Conservation (phyloP, 2,329 filamentous ascomycete genomes). For the Pseudocercospora musae region DNA sequence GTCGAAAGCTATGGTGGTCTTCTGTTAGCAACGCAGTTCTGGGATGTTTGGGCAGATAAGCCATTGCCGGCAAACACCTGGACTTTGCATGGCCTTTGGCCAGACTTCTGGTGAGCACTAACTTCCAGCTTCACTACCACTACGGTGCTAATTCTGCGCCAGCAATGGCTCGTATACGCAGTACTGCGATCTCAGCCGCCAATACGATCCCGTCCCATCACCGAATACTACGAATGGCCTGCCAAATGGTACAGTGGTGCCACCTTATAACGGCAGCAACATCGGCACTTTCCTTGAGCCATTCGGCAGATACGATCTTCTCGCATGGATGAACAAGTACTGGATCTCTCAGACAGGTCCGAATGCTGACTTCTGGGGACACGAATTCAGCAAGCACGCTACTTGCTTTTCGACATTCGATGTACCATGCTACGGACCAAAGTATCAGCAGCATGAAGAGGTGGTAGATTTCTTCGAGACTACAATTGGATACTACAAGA, state of each 20-base stretch:
- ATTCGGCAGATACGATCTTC: slow-evolving; percentile 58
- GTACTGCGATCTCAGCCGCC: slow-evolving; percentile 63
- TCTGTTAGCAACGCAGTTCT: slow-evolving; percentile 61
- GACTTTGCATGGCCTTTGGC: slow-evolving; percentile 61
- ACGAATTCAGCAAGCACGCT: slow-evolving; percentile 29
- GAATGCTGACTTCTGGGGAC: slow-evolving; percentile 60
- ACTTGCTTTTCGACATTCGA: slow-evolving; percentile 68
- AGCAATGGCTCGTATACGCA: slow-evolving; percentile 59
- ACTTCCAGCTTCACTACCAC: background rate
- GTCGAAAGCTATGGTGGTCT: slow-evolving; percentile 63
- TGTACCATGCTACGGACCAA: slow-evolving; percentile 60
- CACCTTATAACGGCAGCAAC: slow-evolving; percentile 56
- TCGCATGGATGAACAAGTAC: slow-evolving; percentile 64
- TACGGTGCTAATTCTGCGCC: background rate
- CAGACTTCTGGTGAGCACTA: slow-evolving; percentile 43
- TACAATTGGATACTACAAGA: slow-evolving; percentile 55
- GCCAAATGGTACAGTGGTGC: slow-evolving; percentile 51
- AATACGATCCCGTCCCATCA: slow-evolving; percentile 57
- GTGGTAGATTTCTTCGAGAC: slow-evolving; percentile 64
- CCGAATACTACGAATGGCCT: slow-evolving; percentile 63
- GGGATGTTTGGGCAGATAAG: slow-evolving; percentile 63
- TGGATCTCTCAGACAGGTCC: slow-evolving; percentile 59
- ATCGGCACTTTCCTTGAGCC: slow-evolving; percentile 58
- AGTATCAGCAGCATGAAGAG: slow-evolving; percentile 56
- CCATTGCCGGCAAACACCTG: slow-evolving; percentile 56